Percentiles rank a stretch among this genome's conserved stretches.
These are phyloP conservation scores for Penicillium expansum DNA, from an alignment of 2,329 filamentous ascomycete genomes.

Conservation along the genomic window DNA sequence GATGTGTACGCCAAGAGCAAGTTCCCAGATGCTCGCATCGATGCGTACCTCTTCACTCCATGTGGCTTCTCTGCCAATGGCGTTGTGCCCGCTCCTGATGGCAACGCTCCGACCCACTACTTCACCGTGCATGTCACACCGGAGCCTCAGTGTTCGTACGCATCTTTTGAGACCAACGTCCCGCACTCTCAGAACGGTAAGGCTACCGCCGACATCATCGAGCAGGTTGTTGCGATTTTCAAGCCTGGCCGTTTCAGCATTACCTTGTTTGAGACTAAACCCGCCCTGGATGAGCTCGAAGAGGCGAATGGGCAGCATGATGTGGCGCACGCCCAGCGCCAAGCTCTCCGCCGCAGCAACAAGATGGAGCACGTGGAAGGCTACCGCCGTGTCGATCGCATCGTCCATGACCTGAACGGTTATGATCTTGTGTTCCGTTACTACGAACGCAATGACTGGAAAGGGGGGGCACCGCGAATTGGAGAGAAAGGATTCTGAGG, in stretches of 20 bases:
- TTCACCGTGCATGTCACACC: conserved; percentile 98
- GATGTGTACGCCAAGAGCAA: conserved; percentile 81
- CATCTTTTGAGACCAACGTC: conserved; percentile 97
- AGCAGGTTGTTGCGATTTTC: conserved; percentile 94
- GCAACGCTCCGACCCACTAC: conserved; percentile 69
- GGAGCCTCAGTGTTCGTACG: conserved; percentile 94
- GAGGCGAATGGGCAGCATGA: conserved; percentile 34
- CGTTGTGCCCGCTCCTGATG: conserved; percentile 75
- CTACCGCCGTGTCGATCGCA: conserved; percentile 86
- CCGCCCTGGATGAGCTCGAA: conserved; percentile 40
- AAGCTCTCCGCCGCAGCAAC: conserved; percentile 44
- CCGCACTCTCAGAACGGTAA: conserved; percentile 83
- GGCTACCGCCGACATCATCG: conserved; percentile 83
- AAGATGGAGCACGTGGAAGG: conserved; percentile 77
- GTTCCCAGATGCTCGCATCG: conserved; percentile 90
- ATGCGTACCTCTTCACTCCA: conserved; percentile 93
- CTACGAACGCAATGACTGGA: conserved; percentile 86
- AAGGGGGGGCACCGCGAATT: conserved; percentile 61
- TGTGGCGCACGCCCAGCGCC: conserved; percentile 43
- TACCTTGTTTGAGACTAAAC: conserved; percentile 90
- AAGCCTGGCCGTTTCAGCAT: conserved; percentile 97
- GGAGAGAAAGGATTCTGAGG: conserved; percentile 48
- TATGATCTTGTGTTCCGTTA: conserved; percentile 96
- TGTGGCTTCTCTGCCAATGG: conserved; percentile 98
- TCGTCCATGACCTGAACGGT: conserved; percentile 95